Evolutionary conservation across 495 filamentous ascomycete genomes (phyloP).

Genomic region (Aspergillus bertholletiae): DNA sequence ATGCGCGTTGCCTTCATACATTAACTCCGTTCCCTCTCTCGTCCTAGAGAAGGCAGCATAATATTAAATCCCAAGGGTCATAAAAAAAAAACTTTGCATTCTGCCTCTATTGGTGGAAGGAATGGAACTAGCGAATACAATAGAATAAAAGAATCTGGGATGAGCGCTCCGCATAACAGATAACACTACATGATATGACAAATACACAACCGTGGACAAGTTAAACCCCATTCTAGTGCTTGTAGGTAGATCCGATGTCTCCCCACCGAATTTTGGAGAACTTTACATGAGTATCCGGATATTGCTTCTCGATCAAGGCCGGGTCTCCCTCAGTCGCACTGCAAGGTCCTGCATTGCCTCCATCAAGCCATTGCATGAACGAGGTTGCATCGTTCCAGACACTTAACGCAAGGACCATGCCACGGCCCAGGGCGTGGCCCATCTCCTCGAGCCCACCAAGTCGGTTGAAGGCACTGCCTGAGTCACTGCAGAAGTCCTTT

Average conservation of each 20-base stretch:
- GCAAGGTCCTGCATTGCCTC: conserved; percentile 54
- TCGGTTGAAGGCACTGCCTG: conserved; percentile 13
- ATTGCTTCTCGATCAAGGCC: conserved; percentile 20
- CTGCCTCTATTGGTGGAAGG: no score
- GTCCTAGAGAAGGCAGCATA: no score
- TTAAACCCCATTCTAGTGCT: neutral
- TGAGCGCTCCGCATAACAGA: no score
- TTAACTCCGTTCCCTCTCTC: no score
- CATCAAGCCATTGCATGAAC: conserved; percentile 65
- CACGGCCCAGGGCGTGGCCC: conserved; percentile 41
- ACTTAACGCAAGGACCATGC: conserved; percentile 65
- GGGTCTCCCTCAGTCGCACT: conserved; percentile 38
- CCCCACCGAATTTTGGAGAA: conserved; percentile 36
- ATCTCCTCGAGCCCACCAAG: conserved; percentile 28
- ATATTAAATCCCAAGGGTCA: no score
- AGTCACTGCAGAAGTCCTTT: conserved; percentile 16
- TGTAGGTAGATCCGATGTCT: conserved; percentile 32
- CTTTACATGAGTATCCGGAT: conserved; percentile 27
- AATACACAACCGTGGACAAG: neutral
- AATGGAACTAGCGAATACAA: no score
- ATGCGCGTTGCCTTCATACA: no score
- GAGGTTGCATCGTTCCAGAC: conserved; percentile 59
- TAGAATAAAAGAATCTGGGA: no score
- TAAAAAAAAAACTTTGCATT: no score
- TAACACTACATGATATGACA: no score